phyloP scores from a whole-genome alignment of 1,284 basidiomycete genomes.

The Neonothopanus nambi region DNA sequence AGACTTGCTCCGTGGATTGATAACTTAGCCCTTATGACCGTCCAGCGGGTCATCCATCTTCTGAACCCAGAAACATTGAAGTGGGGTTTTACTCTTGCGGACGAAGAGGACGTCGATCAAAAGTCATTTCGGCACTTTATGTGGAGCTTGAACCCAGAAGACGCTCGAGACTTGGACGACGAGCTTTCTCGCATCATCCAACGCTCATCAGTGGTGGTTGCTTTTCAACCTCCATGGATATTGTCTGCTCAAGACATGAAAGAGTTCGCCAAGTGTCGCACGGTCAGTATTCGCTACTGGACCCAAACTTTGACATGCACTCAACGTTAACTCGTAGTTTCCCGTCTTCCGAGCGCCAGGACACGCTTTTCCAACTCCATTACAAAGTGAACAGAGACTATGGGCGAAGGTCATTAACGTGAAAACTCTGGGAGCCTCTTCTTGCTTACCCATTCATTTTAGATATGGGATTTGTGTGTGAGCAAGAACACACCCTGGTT shows the following conservation, averaged over 20 bases:
- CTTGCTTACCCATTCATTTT: conserved; percentile 10
- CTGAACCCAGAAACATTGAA: conserved; percentile 39
- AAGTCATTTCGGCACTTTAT: conserved; percentile 46
- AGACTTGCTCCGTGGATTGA: conserved; percentile 43
- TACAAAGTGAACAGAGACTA: conserved; percentile 45
- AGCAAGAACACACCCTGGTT: conserved; percentile 58
- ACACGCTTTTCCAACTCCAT: conserved; percentile 29
- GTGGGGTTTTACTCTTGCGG: conserved; percentile 43
- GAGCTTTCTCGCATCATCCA: conserved; percentile 21
- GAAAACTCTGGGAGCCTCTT: neutral
- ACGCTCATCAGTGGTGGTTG: conserved; percentile 44
- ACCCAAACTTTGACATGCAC: neutral
- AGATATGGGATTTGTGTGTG: conserved; percentile 71
- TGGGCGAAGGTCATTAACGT: conserved; percentile 62
- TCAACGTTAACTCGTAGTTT: conserved; percentile 31
- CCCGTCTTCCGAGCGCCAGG: conserved; percentile 35
- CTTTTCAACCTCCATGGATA: conserved; percentile 68
- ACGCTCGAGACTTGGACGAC: conserved; percentile 16
- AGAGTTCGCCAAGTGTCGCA: conserved; percentile 47
- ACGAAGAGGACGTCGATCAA: conserved; percentile 39
- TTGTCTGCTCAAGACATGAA: conserved; percentile 55
- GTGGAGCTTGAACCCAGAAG: conserved; percentile 41
- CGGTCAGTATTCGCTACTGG: conserved; percentile 35
- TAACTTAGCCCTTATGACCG: conserved; percentile 54
- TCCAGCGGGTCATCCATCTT: conserved; percentile 53